These are phyloP conservation scores for Sequoiadendron giganteum DNA, from an alignment of 75 land plant genomes.

Conservation along the genomic window DNA sequence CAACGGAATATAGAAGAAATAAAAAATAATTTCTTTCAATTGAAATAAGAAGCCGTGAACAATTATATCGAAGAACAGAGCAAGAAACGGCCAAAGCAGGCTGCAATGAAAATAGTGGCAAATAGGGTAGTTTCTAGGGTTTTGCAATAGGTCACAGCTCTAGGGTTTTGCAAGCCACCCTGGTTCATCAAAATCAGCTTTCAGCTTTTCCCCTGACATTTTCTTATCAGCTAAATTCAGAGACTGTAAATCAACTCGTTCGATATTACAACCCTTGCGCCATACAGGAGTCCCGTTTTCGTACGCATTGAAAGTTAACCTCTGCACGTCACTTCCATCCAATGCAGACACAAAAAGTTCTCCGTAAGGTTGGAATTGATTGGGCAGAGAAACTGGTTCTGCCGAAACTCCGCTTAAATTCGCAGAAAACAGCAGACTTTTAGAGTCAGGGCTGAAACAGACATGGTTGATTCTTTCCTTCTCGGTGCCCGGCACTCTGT, in stretches of 20 bases:
- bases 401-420: conserved; percentile 66
- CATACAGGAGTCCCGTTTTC: conserved; percentile 71
- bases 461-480: conserved; percentile 83
- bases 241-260: neutral
- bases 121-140: no score
- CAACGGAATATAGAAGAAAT: no score
- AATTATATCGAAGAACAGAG: no score
- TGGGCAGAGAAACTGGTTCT: conserved; percentile 78
- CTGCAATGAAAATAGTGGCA: no score
- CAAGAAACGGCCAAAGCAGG: no score
- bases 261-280: neutral
- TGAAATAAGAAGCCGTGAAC: no score
- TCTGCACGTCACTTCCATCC: conserved; percentile 63
- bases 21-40: no score
- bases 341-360: conserved; percentile 57
- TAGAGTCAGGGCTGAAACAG: conserved; percentile 62
- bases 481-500: conserved; percentile 39
- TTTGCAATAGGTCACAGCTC: neutral
- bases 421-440: conserved; percentile 62
- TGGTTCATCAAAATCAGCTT: conserved; percentile 8
- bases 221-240: neutral
- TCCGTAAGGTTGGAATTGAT: conserved; percentile 90
- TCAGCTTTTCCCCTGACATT: neutral
- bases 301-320: conserved; percentile 63
- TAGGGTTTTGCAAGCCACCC: neutral